Percentiles rank a stretch among this genome's conserved stretches.
Conservation (phyloP, 23 red algal genomes). For the Pyropia haitanensis region DNA sequence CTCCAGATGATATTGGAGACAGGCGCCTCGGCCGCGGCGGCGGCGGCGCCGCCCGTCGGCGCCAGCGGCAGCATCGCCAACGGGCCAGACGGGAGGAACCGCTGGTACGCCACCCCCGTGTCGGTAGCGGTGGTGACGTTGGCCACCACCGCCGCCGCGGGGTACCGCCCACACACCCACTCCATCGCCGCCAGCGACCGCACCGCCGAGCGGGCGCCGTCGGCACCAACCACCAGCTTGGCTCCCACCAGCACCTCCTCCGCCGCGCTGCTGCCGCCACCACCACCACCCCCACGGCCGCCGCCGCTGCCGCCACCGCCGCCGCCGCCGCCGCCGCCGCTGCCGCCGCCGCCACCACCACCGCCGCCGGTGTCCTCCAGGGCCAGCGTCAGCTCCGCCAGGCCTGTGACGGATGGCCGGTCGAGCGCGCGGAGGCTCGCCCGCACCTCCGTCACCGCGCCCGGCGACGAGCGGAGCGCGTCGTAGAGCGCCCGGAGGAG, state of each 20-base stretch:
- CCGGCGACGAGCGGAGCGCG: background rate
- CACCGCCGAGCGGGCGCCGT: conserved; percentile 63
- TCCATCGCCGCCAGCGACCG: conserved; percentile 34
- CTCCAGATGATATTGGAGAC: conserved; percentile 87
- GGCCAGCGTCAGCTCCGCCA: background rate
- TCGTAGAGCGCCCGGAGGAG: conserved; percentile 42
- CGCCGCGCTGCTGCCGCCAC: too few relatives aligned
- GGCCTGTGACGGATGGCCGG: background rate
- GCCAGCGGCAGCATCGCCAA: conserved; percentile 77
- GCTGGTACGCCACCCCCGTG: conserved; percentile 54
- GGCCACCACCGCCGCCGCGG: conserved; percentile 70
- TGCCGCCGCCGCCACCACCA: too few relatives aligned
- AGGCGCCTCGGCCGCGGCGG: conserved; percentile 12
- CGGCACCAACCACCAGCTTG: conserved; percentile 59
- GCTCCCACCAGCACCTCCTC: background rate
- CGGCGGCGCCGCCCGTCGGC: conserved; percentile 12
- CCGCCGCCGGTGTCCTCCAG: background rate
- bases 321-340: too few relatives aligned
- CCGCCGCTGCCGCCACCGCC: too few relatives aligned
- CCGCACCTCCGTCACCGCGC: background rate
- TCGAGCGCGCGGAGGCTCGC: conserved; percentile 1
- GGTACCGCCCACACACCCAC: conserved; percentile 52
- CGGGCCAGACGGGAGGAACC: conserved; percentile 79
- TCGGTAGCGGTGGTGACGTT: conserved; percentile 36
- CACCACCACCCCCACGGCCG: too few relatives aligned